phyloP scores from a whole-genome alignment of 176 grass and related monocot genomes.

The Aegilops speltoides region DNA sequence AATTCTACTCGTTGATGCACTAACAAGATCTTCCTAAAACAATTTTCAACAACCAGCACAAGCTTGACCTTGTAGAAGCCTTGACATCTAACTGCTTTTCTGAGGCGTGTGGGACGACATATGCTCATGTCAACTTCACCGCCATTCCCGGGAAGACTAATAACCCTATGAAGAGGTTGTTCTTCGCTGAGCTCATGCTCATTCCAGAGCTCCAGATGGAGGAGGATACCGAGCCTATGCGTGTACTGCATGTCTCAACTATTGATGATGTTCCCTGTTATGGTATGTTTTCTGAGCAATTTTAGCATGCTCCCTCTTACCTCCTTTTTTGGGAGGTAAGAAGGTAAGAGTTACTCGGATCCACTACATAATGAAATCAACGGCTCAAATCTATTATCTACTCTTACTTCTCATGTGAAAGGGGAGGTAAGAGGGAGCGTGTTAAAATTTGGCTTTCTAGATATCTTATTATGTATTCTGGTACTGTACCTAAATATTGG shows the following conservation, averaged over 20 bases:
- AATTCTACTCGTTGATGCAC: neutral
- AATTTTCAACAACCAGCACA: neutral
- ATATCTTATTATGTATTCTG: neutral
- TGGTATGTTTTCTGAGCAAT: neutral
- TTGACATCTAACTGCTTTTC: neutral
- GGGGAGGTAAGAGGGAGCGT: too few species aligned
- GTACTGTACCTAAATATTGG: neutral
- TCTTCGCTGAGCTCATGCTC: neutral
- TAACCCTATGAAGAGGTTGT: neutral
- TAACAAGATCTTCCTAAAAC: neutral
- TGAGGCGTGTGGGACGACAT: neutral
- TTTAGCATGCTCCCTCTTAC: too few species aligned
- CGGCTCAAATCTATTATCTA: too few species aligned
- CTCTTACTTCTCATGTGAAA: too few species aligned
- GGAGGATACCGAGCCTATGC: neutral
- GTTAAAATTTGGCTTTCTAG: too few species aligned
- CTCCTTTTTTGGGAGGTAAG: too few species aligned
- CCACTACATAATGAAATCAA: too few species aligned
- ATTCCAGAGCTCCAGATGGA: neutral
- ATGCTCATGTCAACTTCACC: constrained; percentile 16
- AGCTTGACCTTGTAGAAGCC: neutral
- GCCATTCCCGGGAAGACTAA: neutral
- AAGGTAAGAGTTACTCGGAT: too few species aligned
- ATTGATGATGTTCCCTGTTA: neutral
- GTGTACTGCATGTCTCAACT: neutral